phyloP scores from a whole-genome alignment of 441 rosid genomes.

The Adansonia gregorii region DNA sequence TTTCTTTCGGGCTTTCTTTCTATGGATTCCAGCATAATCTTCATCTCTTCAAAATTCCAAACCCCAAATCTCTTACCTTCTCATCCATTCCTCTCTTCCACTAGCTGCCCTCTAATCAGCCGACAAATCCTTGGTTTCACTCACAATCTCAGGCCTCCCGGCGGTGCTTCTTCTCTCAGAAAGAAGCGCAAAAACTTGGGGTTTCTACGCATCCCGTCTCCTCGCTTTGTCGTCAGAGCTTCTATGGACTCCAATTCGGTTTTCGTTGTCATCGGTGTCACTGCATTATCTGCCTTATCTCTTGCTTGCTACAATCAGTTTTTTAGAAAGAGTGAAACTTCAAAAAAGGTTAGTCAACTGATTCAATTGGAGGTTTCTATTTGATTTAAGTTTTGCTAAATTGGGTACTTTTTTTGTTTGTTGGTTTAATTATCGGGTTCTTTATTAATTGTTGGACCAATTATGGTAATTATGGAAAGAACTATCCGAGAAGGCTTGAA shows the following conservation, averaged over 20 bases:
- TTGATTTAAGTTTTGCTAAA: background rate
- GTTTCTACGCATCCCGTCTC: slow-evolving; percentile 36
- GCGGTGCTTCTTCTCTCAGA: slow-evolving; percentile 34
- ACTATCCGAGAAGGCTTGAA: slow-evolving; percentile 3
- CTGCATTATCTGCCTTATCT: slow-evolving; percentile 63
- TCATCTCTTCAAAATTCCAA: slow-evolving; percentile 42
- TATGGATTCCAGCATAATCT: slow-evolving; percentile 44
- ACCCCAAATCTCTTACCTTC: slow-evolving; percentile 45
- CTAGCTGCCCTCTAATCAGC: slow-evolving; percentile 42
- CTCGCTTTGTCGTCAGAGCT: slow-evolving; percentile 49
- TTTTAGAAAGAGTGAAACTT: slow-evolving; percentile 31
- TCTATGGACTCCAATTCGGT: slow-evolving; percentile 52
- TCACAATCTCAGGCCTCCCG: slow-evolving; percentile 53
- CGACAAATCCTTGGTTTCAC: slow-evolving; percentile 56
- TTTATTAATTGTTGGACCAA: background rate
- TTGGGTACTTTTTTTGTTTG: background rate
- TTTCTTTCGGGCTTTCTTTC: slow-evolving; percentile 20
- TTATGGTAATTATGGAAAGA: slow-evolving; percentile 9
- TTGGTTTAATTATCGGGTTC: background rate
- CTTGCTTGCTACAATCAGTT: slow-evolving; percentile 51
- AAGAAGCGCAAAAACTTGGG: slow-evolving; percentile 33
- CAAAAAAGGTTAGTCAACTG: slow-evolving; percentile 37
- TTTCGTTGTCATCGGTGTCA: slow-evolving; percentile 59
- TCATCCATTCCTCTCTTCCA: slow-evolving; percentile 40
- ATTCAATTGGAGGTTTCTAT: slow-evolving; percentile 1